Percentiles rank a stretch among this genome's conserved stretches.
Evolutionary conservation across 768 basidiomycete genomes (phyloP).

Genomic region (Pholiota molesta): DNA sequence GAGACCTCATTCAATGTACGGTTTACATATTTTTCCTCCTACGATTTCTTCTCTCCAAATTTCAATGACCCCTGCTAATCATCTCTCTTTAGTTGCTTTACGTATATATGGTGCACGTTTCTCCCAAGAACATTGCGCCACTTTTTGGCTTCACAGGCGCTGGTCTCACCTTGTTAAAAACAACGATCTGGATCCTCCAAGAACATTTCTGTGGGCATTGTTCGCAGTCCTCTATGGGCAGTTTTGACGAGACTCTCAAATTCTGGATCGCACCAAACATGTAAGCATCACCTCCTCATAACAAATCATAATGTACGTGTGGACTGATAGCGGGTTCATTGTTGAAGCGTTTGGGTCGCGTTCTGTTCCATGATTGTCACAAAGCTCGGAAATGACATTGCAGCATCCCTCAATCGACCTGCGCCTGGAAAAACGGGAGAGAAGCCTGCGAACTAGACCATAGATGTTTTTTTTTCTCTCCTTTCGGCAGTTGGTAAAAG

Average conservation of each 20-base stretch:
- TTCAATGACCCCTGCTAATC: neutral
- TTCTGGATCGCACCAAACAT: conserved; percentile 75
- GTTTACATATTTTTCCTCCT: neutral
- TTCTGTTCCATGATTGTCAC: conserved; percentile 37
- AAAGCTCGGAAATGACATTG: conserved; percentile 38
- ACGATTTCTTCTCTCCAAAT: conserved; percentile 8
- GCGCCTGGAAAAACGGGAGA: conserved; percentile 3
- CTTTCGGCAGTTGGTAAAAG: neutral
- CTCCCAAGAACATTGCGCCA: conserved; percentile 54
- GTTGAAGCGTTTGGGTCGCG: conserved; percentile 32
- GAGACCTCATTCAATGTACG: conserved; percentile 68
- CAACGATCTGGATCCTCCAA: conserved; percentile 69
- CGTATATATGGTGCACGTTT: conserved; percentile 63
- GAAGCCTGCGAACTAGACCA: conserved; percentile 5
- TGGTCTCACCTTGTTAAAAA: conserved; percentile 78
- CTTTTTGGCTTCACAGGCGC: conserved; percentile 73
- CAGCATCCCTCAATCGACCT: conserved; percentile 22
- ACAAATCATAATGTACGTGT: neutral
- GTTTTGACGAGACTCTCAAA: conserved; percentile 45
- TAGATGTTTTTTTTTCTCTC: neutral
- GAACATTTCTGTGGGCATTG: conserved; percentile 76
- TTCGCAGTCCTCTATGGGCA: conserved; percentile 60
- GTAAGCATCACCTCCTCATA: conserved; percentile 37
- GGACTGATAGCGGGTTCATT: conserved; percentile 4
- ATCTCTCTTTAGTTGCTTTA: conserved; percentile 44